Evolutionary conservation across 129 eudicot species (phyloP), one percentile per base, ranked within the genome.

Genomic region (Dittrichia graveolens): DNA sequence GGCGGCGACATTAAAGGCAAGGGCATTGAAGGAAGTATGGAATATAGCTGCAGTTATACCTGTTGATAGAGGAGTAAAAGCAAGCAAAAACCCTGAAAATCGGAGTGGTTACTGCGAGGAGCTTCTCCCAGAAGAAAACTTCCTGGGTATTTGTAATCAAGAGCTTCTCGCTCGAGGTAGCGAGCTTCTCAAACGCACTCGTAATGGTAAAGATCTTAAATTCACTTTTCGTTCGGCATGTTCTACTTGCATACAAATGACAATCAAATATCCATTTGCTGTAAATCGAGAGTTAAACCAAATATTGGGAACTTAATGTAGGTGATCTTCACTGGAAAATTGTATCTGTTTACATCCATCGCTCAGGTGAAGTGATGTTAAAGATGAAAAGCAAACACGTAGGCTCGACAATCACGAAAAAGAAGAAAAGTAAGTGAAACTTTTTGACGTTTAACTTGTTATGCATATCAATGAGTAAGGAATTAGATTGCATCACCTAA

Each of bases 321-420:
- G 99, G 99, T 52, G 99, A 95, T 66, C 94, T 95, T 37, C 97
- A 90, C 81, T 95, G 97, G 97, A 95, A 95, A 60, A 81, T 90
- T 8, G 99, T 95, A 16, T 90, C 99, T 8, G 96, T 88, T 53
- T 95, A 95, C 60, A 88, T 95, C 71, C 92, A 95, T 63, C 82
- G 90, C 40, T 82, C 75, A 8, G 96, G 96, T 67, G 89, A 90
- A 83, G 99, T 95, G 79, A 86, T 88, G 88, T 67, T 95, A 75
- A 95, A 95, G 87, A 95, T 95, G 99, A 95, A 95, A 86, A 95
- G 99, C 83, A 95, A 82, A 77, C 90, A 90, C 69, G 97, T 86
- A 3, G 97, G 84, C 37, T 80, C 82, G 5, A 85, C 99, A n/a
- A 86, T 95, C 65, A 95, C 99, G 39, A 95, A 95, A 80, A 95